Percentiles rank a stretch among this genome's conserved stretches.
Evolutionary conservation across 2,329 filamentous ascomycete species (phyloP).

Genomic region (Fusarium keratoplasticum): DNA sequence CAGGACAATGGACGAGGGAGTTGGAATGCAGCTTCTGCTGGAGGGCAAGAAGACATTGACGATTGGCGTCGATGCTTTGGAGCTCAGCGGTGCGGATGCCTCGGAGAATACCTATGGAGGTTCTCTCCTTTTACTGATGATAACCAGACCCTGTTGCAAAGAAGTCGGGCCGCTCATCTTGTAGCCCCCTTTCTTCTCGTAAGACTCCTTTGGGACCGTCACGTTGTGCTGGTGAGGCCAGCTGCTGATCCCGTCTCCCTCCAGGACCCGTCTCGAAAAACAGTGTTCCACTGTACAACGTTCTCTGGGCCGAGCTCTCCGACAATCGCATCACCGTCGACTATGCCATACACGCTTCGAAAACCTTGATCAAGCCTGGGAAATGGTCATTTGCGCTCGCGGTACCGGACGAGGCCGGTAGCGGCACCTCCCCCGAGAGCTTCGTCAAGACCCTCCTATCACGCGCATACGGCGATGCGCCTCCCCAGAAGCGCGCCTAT

Average conservation of each 20-base stretch:
- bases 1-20: constrained; percentile 35
- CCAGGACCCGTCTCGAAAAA: constrained; percentile 43
- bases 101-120: constrained; percentile 5
- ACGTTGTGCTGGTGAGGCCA: neutral
- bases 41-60: constrained; percentile 48
- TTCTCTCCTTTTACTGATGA: constrained; percentile 23
- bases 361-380: constrained; percentile 69
- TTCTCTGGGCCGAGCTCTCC: constrained; percentile 82
- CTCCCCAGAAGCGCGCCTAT: constrained; percentile 81
- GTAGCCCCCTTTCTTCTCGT: constrained; percentile 34
- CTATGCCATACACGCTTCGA: constrained; percentile 73
- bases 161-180: constrained; percentile 39
- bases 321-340: constrained; percentile 74
- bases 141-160: constrained; percentile 37
- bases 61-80: constrained; percentile 46
- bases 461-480: constrained; percentile 76
- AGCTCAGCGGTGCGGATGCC: constrained; percentile 49
- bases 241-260: constrained; percentile 12
- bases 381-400: constrained; percentile 66
- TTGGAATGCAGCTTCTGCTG: constrained; percentile 46
- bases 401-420: constrained; percentile 22
- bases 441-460: constrained; percentile 77
- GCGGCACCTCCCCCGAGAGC: constrained; percentile 57
- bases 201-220: constrained; percentile 2
- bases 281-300: constrained; percentile 80